Conservation (phyloP, 2,329 filamentous ascomycete species). For the Cercospora sesami region DNA sequence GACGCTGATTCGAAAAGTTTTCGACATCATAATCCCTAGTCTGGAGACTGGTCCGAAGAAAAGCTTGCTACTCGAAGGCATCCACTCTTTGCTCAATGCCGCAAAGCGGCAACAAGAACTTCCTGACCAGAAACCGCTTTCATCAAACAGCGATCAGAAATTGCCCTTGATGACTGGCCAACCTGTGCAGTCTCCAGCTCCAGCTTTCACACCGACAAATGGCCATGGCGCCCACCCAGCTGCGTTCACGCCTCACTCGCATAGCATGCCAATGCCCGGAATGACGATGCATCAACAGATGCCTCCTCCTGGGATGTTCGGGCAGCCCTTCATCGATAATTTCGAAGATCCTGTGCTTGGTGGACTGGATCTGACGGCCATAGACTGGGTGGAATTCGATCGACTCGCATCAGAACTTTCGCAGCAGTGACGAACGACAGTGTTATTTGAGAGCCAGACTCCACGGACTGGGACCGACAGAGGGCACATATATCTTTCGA, state of each 20-base stretch:
- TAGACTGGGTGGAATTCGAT: conserved; percentile 35
- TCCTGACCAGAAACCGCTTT: conserved; percentile 5
- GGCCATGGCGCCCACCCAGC: neutral
- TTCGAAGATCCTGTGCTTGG: conserved; percentile 23
- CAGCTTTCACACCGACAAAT: neutral
- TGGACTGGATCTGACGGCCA: conserved; percentile 28
- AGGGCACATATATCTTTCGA: conserved; percentile 5
- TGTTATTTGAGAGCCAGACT: neutral
- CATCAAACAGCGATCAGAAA: conserved; percentile 11
- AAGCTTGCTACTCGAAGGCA: conserved; percentile 26
- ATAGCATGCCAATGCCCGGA: conserved; percentile 1
- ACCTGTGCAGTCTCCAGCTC: conserved; percentile 8
- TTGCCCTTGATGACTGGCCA: conserved; percentile 3
- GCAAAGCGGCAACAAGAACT: conserved; percentile 27
- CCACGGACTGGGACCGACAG: neutral
- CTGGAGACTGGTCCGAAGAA: conserved; percentile 25
- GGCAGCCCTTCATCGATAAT: conserved; percentile 13
- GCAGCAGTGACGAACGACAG: conserved; percentile 20
- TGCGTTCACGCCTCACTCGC: neutral
- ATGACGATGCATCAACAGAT: conserved; percentile 17
- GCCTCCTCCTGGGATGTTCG: conserved; percentile 16
- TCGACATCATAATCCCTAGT: conserved; percentile 31
- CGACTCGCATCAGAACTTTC: conserved; percentile 31
- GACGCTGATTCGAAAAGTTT: conserved; percentile 27
- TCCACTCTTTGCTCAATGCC: conserved; percentile 28